A percentile compares a stretch with the other conserved stretches of the same genome.
Conservation (phyloP, 1,284 basidiomycete genomes). For the Boletus albobrunnescens region DNA sequence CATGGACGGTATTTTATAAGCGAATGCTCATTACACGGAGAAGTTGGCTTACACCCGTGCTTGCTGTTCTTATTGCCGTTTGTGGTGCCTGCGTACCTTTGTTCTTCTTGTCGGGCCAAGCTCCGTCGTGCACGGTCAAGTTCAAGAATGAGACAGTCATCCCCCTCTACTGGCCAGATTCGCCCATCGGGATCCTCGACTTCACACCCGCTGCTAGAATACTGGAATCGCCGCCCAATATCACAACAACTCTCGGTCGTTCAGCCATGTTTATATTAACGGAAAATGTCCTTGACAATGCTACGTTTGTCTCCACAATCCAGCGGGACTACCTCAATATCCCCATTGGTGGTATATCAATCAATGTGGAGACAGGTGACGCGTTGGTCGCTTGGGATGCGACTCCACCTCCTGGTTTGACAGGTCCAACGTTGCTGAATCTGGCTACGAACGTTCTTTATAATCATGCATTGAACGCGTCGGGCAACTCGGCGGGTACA, state of each 20-base stretch:
- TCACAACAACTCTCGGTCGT: constrained; percentile 41
- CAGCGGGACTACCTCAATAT: constrained; percentile 46
- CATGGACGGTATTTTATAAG: constrained; percentile 70
- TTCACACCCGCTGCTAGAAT: constrained; percentile 27
- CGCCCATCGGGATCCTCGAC: constrained; percentile 33
- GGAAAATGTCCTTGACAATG: constrained; percentile 44
- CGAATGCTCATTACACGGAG: constrained; percentile 61
- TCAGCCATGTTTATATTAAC: constrained; percentile 34
- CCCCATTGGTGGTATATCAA: constrained; percentile 58
- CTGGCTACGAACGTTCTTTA: constrained; percentile 64
- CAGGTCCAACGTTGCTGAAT: constrained; percentile 61
- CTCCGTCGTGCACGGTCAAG: constrained; percentile 46
- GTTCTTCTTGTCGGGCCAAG: constrained; percentile 53
- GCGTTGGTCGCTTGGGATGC: constrained; percentile 65
- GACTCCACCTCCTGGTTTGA: constrained; percentile 46
- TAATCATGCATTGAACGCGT: constrained; percentile 52
- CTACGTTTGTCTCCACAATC: constrained; percentile 53
- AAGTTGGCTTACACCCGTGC: constrained; percentile 63
- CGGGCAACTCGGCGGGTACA: constrained; percentile 33
- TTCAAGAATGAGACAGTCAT: constrained; percentile 36
- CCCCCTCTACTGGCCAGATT: constrained; percentile 48
- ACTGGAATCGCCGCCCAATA: constrained; percentile 45
- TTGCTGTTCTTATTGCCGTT: constrained; percentile 60
- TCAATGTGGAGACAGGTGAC: constrained; percentile 44
- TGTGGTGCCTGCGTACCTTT: constrained; percentile 63